phyloP scores from a whole-genome alignment of 306 rosid species.

The Astragalus membranaceus region DNA sequence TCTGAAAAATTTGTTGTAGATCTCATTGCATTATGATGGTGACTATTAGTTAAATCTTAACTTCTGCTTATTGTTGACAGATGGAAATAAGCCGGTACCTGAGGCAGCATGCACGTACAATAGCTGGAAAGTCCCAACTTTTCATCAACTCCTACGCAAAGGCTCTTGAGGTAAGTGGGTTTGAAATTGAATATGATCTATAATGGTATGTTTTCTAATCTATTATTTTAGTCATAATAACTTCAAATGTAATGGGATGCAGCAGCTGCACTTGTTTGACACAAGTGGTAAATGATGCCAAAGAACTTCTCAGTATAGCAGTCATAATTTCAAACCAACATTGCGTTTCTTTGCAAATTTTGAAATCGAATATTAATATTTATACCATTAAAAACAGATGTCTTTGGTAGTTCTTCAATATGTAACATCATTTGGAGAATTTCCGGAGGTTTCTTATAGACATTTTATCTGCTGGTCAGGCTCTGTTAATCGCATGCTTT shows the following conservation, averaged over 20 bases:
- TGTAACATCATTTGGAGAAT: neutral
- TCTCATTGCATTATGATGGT: neutral
- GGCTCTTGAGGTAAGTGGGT: slow-evolving; percentile 76
- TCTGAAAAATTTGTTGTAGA: neutral
- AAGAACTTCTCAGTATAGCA: neutral
- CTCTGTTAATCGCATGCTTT: neutral
- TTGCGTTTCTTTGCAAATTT: no score
- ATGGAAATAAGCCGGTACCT: slow-evolving; percentile 95
- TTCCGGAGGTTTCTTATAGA: neutral
- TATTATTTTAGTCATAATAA: slow-evolving; percentile 2
- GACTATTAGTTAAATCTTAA: neutral
- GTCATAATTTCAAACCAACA: neutral
- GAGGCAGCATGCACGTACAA: slow-evolving; percentile 89
- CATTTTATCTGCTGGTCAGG: neutral
- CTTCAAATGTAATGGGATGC: neutral
- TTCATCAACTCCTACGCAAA: slow-evolving; percentile 94
- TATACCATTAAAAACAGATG: neutral
- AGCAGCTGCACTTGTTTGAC: neutral
- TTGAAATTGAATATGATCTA: neutral
- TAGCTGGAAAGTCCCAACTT: slow-evolving; percentile 89
- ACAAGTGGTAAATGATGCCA: neutral
- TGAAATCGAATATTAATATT: no score
- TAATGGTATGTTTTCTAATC: neutral
- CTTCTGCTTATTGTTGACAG: slow-evolving; percentile 40
- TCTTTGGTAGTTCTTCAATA: neutral